Conservation (phyloP, 225 moss, liverwort and hornwort genomes). For the Bryum argenteum region DNA sequence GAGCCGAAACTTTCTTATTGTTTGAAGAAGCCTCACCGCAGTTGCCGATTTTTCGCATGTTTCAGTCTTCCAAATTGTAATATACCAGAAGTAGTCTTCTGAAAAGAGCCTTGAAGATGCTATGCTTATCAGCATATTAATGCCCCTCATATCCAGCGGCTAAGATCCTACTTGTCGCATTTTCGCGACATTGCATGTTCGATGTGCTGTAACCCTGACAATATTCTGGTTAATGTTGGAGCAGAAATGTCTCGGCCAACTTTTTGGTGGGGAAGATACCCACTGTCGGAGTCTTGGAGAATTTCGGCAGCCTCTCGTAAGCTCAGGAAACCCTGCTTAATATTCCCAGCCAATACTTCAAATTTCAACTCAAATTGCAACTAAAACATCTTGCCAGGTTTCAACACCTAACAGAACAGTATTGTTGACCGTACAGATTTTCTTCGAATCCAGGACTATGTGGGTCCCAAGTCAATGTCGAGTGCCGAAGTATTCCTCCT, state of each 20-base stretch:
- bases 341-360: not conserved
- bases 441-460: conserved; percentile 73
- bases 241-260: conserved; percentile 80
- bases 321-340: conserved; percentile 16
- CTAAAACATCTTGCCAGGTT: not conserved
- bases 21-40: not conserved
- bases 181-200: not conserved
- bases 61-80: not conserved
- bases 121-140: not conserved
- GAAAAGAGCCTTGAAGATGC: not conserved
- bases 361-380: not conserved
- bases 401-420: conserved; percentile 11
- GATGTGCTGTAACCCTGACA: conserved; percentile 6
- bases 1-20: not conserved
- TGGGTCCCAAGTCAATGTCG: conserved; percentile 69
- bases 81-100: not conserved
- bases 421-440: conserved; percentile 56
- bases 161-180: not conserved
- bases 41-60: conserved; percentile 6
- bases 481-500: conserved; percentile 47
- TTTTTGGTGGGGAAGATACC: conserved; percentile 75
- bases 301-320: conserved; percentile 77
- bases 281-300: conserved; percentile 56
- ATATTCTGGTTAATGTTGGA: not conserved
- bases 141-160: not conserved